These are phyloP conservation scores for Escovopsis weberi DNA, from an alignment of 2,329 filamentous ascomycete species.

Conservation along the genomic window DNA sequence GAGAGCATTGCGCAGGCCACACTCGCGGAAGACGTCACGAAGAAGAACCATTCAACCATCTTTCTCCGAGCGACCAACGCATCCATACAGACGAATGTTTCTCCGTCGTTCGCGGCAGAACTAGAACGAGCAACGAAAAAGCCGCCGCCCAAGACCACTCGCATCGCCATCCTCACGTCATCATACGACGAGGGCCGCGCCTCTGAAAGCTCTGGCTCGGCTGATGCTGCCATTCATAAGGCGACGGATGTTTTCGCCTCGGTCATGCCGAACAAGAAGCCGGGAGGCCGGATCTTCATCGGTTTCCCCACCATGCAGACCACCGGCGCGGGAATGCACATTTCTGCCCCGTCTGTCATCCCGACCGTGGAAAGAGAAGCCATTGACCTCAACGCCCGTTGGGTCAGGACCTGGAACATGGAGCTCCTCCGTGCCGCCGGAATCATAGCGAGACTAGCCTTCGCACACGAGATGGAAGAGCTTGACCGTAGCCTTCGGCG, in stretches of 20 bases:
- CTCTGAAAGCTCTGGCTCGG: constrained; percentile 36
- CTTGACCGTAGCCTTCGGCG: constrained; percentile 47
- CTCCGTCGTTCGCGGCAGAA: constrained; percentile 61
- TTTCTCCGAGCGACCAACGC: constrained; percentile 84
- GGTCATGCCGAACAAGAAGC: constrained; percentile 73
- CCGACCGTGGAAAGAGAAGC: constrained; percentile 94
- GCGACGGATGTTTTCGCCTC: constrained; percentile 74
- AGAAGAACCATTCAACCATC: constrained; percentile 59
- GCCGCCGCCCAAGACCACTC: constrained; percentile 76
- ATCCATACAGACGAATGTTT: constrained; percentile 61
- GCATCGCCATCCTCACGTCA: constrained; percentile 75
- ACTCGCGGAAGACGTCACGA: constrained; percentile 57
- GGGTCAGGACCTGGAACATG: constrained; percentile 88
- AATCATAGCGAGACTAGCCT: constrained; percentile 78
- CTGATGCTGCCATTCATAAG: constrained; percentile 32
- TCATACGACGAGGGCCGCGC: constrained; percentile 71
- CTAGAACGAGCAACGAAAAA: constrained; percentile 95
- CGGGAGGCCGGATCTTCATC: constrained; percentile 80
- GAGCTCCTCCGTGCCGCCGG: constrained; percentile 86
- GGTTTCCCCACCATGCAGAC: constrained; percentile 97
- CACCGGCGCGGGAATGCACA: constrained; percentile 82
- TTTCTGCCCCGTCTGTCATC: constrained; percentile 91
- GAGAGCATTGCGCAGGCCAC: constrained; percentile 48
- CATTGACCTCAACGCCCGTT: constrained; percentile 90
- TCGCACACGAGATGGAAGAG: constrained; percentile 72